phyloP scores from a whole-genome alignment of 257 asterid genomes.

The Thymus quinquecostatus region DNA sequence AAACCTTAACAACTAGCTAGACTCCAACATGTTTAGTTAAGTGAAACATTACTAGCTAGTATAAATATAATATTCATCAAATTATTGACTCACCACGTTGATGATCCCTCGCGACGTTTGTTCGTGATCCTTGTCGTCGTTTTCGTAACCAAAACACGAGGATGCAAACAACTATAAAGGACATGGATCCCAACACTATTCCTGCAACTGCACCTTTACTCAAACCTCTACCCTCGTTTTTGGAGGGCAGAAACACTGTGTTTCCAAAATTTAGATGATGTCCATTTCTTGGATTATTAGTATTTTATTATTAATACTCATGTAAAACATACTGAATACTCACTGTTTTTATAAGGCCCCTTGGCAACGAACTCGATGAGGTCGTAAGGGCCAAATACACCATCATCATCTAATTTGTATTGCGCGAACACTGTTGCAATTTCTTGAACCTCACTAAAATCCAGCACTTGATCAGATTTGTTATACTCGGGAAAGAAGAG shows the following conservation, averaged over 20 bases:
- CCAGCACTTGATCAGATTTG: constrained; percentile 29
- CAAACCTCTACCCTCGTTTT: constrained; percentile 34
- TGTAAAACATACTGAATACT: no score
- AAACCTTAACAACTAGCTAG: no score
- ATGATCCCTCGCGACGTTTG: constrained; percentile 31
- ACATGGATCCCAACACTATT: constrained; percentile 43
- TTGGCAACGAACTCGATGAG: constrained; percentile 52
- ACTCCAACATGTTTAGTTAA: neutral
- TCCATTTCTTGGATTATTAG: neutral
- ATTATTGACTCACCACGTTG: neutral
- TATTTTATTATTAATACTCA: neutral
- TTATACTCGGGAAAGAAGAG: constrained; percentile 42
- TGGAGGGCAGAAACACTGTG: constrained; percentile 49
- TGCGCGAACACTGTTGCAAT: constrained; percentile 47
- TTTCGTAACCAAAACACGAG: constrained; percentile 32
- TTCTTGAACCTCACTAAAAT: constrained; percentile 32
- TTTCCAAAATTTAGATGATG: neutral
- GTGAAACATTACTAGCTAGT: neutral
- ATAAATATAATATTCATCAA: no score
- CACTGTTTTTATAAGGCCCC: constrained; percentile 42
- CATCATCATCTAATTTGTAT: constrained; percentile 40
- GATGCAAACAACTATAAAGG: constrained; percentile 30
- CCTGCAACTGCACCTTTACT: constrained; percentile 52
- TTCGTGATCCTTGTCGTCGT: constrained; percentile 21
- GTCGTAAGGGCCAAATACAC: constrained; percentile 57